Evolutionary conservation across 306 rosid species (phyloP), one percentile per base, ranked within the genome.

Genomic region (Coriaria nepalensis): DNA sequence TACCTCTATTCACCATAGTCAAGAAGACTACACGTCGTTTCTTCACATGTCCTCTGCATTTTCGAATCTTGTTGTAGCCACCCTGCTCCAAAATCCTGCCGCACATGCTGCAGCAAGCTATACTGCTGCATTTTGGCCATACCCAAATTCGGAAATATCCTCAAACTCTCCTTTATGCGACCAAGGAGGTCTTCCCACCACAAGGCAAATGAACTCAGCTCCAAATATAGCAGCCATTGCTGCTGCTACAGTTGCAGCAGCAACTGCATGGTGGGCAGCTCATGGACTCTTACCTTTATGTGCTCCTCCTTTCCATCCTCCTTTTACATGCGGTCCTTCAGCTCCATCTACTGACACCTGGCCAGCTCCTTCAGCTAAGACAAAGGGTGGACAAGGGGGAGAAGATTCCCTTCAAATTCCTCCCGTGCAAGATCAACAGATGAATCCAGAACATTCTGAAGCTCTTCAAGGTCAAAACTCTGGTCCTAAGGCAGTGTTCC

Each of bases 241-340:
- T 47, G 85, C 77, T 46, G 84, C 90, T 54, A 81, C 93, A 46
- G 92, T 81, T 47, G 93, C 95, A 56, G 95, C 95, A 49, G 95
- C 97, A 61, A 74, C 87, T 53, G 92, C 97, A 60, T 84, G 97
- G 97, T 90, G 97, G 97, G 69, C 92, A 35, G 76, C 97, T 59
- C 97, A 90, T 57, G 97, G 95, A 48, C 59, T 81, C 68, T 74
- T 81, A 65, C 97, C 97, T 33, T 12, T 84, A 49, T 84, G 97
- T 52, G 59, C 93, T 57, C 93, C 97, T 57, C 93, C 97, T 47
- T 75, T 72, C 56, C 86, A 65, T 63, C 60, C 82, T 64, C 64
- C 70, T 61, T 75, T 84, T 71, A 49, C 76, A 47, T 66, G 72
- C 46, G 56, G 67, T 35, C 54, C 70, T 45, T 74, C 57, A 34